phyloP scores from a whole-genome alignment of 2,329 filamentous ascomycete species.

The Camillea tinctor region DNA sequence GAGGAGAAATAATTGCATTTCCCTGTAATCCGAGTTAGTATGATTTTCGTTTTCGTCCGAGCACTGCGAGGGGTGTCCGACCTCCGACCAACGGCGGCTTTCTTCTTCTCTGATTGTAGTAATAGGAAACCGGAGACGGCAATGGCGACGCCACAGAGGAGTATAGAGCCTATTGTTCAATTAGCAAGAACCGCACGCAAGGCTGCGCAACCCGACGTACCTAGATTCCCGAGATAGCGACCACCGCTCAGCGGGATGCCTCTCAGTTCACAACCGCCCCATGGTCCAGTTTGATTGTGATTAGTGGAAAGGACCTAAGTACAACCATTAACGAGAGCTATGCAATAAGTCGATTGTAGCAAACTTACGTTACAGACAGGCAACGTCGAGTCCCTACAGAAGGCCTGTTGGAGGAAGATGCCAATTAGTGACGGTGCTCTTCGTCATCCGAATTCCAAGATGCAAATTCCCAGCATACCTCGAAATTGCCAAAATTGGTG shows the following conservation, averaged over 20 bases:
- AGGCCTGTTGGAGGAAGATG: slow-evolving; percentile 54
- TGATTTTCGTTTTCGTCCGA: neutral
- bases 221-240: slow-evolving; percentile 76
- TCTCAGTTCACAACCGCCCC: slow-evolving; percentile 70
- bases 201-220: slow-evolving; percentile 45
- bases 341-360: neutral
- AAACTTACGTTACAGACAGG: slow-evolving; percentile 79
- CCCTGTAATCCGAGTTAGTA: slow-evolving; percentile 52
- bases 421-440: slow-evolving; percentile 14
- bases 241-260: slow-evolving; percentile 71
- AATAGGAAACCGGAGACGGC: slow-evolving; percentile 64
- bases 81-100: slow-evolving; percentile 91
- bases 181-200: slow-evolving; percentile 19
- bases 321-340: slow-evolving; percentile 14
- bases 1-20: slow-evolving; percentile 92
- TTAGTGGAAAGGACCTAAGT: slow-evolving; percentile 61
- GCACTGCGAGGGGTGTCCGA: slow-evolving; percentile 40
- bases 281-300: slow-evolving; percentile 57
- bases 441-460: neutral
- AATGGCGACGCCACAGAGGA: slow-evolving; percentile 79
- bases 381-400: slow-evolving; percentile 80
- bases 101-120: slow-evolving; percentile 81
- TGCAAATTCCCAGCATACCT: slow-evolving; percentile 40
- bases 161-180: slow-evolving; percentile 68
- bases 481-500: slow-evolving; percentile 61